Base-by-base conservation (phyloP, 495 filamentous ascomycete species). In the Lichina pygmaea region DNA sequence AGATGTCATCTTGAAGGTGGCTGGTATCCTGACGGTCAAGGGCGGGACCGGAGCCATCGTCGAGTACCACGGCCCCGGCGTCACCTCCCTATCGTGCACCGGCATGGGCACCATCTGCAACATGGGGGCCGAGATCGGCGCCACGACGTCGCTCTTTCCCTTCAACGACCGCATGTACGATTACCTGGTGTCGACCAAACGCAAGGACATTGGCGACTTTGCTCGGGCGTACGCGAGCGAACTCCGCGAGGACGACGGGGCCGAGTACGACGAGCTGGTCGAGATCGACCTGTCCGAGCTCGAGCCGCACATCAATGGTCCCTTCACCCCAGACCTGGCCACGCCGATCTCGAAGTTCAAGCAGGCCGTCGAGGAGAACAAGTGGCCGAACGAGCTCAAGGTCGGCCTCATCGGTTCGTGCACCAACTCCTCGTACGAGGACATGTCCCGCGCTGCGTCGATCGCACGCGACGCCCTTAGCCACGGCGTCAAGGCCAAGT, bases 341-440 rank as follows among this genome's bases (percentile, higher is more conserved):
- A 95, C 89, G 39, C 89, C 89, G 15, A 84, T 97, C 65, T 92
- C 85, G 62, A 80, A 94, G 68, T 95, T 94, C 66, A 83, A 83
- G 62, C 77, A 86, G 60, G 82, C 89, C 53, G 89, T 86, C 50
- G 79, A 86, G 70, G 66, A 71, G 53, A 93, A 97, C 65, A 77
- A 77, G 62, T 97, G 89, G 89, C 89, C 89, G 38, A 77, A 92
- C 61, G 86, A 95, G 61, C 66, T 97, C 53, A 94, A 93, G 71
- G 91, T 93, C 53, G 91, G 91, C 58, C 62, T 86, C 43, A 86
- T 99, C 56, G 89, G 89, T 47, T 95, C 89, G 58, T 99, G 89
- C 80, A 99, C 89, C 53, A 99, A 99, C 73, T 93, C 84, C 40
- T 94, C 86, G 31, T 99, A 99, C 62, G 91, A 99, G 68, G 89